A percentile compares a stretch with the other conserved stretches of the same genome.
These are phyloP conservation scores for Bothriochloa decipiens DNA, from an alignment of 176 grass and related monocot genomes.

Conservation along the genomic window DNA sequence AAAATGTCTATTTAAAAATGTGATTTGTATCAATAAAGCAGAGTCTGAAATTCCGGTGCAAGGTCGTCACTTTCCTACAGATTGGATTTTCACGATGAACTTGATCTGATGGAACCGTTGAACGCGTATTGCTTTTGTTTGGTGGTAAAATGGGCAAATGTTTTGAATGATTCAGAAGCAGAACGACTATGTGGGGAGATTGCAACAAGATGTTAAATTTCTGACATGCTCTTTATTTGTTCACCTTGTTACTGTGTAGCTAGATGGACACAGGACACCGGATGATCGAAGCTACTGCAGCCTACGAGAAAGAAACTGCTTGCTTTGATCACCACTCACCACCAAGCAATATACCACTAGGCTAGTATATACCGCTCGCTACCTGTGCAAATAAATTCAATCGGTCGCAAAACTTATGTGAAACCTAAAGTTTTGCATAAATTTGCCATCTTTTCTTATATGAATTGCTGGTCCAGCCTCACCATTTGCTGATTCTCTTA, in stretches of 20 bases:
- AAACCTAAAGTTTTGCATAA: slow-evolving; percentile 41
- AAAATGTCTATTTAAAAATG: not conserved
- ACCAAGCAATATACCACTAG: slow-evolving; percentile 39
- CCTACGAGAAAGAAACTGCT: slow-evolving; percentile 24
- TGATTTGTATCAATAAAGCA: not conserved
- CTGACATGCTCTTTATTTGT: slow-evolving; percentile 50
- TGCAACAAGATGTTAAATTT: slow-evolving; percentile 36
- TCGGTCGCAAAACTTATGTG: slow-evolving; percentile 46
- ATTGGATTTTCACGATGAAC: not conserved
- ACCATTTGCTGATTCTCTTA: not conserved
- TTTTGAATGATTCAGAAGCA: slow-evolving; percentile 32
- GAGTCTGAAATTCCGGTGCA: slow-evolving; percentile 11
- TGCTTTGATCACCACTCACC: slow-evolving; percentile 50
- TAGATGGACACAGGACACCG: slow-evolving; percentile 59
- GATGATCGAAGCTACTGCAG: slow-evolving; percentile 56
- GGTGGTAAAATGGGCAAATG: slow-evolving; percentile 10
- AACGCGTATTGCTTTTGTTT: not conserved
- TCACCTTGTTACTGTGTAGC: slow-evolving; percentile 76
- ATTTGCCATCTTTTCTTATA: not conserved
- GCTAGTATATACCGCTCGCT: slow-evolving; percentile 35
- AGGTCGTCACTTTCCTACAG: not conserved
- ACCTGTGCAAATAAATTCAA: not conserved
- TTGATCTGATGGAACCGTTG: not conserved
- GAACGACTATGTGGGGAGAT: slow-evolving; percentile 22
- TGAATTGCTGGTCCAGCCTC: not conserved